Evolutionary conservation across 129 eudicot species (phyloP).

Genomic region (Ambrosia trifida): DNA sequence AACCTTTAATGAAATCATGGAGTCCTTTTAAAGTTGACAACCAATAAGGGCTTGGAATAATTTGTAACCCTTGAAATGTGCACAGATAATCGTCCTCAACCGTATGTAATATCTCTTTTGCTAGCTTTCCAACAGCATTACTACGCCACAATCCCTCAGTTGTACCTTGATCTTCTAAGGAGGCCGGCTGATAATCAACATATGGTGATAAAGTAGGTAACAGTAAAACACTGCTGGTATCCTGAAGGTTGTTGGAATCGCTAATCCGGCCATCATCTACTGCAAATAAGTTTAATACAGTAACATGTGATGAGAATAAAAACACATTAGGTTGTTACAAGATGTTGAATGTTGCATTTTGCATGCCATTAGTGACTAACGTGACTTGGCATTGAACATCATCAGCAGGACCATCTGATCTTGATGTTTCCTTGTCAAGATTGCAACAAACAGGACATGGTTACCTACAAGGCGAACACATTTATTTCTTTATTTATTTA

Average conservation of each 20-base stretch:
- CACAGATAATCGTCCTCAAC: conserved; percentile 9
- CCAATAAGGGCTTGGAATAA: conserved; percentile 15
- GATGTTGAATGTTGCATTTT: background rate
- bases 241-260: no score
- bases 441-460: no score
- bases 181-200: no score
- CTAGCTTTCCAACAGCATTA: conserved; percentile 13
- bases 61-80: conserved; percentile 26
- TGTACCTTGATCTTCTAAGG: background rate
- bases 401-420: no score
- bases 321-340: background rate
- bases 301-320: no score
- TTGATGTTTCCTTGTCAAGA: no score
- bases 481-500: no score
- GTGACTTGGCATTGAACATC: background rate
- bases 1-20: conserved; percentile 15
- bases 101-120: conserved; percentile 14
- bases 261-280: background rate
- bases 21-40: conserved; percentile 11
- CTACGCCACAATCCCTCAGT: conserved; percentile 5
- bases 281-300: no score
- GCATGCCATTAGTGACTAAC: conserved; percentile 4
- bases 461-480: no score
- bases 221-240: no score
- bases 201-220: no score